phyloP scores from a whole-genome alignment of 2,329 filamentous ascomycete genomes.

The Domatiomyces catenatus region DNA sequence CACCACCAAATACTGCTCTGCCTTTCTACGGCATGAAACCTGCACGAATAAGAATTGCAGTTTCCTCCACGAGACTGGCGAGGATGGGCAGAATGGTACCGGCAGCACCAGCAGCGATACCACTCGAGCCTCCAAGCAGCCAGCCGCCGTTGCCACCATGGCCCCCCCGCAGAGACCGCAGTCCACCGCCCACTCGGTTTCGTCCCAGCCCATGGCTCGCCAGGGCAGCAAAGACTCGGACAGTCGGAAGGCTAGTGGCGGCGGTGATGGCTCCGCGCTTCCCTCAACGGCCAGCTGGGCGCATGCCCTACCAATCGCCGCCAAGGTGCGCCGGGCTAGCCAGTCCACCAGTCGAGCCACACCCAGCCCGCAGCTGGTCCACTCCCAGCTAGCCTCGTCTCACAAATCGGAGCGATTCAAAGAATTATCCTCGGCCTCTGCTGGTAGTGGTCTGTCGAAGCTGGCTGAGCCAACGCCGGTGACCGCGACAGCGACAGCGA shows the following conservation, averaged over 20 bases:
- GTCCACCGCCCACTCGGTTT: constrained; percentile 31
- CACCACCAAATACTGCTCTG: constrained; percentile 97
- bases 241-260: constrained; percentile 40
- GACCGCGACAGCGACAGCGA: constrained; percentile 14
- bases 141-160: constrained; percentile 19
- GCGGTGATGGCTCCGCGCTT: constrained; percentile 69
- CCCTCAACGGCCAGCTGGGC: constrained; percentile 93
- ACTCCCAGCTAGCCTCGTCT: constrained; percentile 27
- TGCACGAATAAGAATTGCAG: constrained; percentile 96
- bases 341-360: constrained; percentile 67
- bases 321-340: constrained; percentile 52
- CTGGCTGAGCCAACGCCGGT: neutral
- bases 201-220: constrained; percentile 49
- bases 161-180: constrained; percentile 22
- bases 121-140: constrained; percentile 3
- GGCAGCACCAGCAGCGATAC: constrained; percentile 23
- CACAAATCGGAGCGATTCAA: constrained; percentile 5
- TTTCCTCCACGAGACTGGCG: constrained; percentile 95
- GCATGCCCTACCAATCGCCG: constrained; percentile 46
- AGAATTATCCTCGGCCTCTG: neutral
- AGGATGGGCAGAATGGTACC: constrained; percentile 44
- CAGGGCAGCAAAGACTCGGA: constrained; percentile 60
- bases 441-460: neutral
- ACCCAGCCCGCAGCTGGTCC: constrained; percentile 56
- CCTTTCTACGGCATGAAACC: constrained; percentile 83